Conservation (phyloP, 176 grass and related monocot species). For the Eragrostis curvula region DNA sequence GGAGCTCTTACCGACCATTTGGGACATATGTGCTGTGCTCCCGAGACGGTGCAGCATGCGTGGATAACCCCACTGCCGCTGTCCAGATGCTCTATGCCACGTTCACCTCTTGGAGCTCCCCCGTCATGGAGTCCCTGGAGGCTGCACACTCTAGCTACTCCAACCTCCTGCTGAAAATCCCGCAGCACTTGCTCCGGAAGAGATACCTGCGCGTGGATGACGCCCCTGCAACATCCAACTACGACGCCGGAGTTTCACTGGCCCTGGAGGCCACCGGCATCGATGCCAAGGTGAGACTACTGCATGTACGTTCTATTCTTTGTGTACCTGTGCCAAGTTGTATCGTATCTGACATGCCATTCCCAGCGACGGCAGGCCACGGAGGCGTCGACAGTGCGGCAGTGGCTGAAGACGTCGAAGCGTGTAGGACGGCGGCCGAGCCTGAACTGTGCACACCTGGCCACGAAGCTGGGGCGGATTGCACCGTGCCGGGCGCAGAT, state of each 20-base stretch:
- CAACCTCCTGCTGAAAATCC: constrained; percentile 53
- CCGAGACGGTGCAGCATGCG: constrained; percentile 64
- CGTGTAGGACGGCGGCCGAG: constrained; percentile 54
- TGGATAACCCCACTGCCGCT: constrained; percentile 50
- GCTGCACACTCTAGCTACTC: constrained; percentile 66
- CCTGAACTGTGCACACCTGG: constrained; percentile 66
- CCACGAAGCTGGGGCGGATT: constrained; percentile 70
- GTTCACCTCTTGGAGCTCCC: constrained; percentile 38
- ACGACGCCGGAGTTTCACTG: constrained; percentile 66
- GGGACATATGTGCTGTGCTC: constrained; percentile 86
- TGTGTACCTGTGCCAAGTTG: background rate
- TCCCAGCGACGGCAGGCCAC: constrained; percentile 40
- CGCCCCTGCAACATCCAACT: constrained; percentile 14
- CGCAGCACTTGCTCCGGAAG: constrained; percentile 60
- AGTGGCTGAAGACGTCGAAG: constrained; percentile 75
- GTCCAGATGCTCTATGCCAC: constrained; percentile 83
- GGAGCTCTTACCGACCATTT: constrained; percentile 64
- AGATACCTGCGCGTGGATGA: background rate
- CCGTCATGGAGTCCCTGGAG: background rate
- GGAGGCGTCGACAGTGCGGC: constrained; percentile 53
- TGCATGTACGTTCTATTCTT: background rate
- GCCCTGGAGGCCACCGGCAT: constrained; percentile 77
- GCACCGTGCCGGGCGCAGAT: constrained; percentile 82
- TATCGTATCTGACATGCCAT: constrained; percentile 3
- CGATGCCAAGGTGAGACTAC: constrained; percentile 49